Percentiles rank a stretch among this genome's conserved stretches.
phyloP scores from a whole-genome alignment of 495 filamentous ascomycete species.

The Penicillium mononematosum region DNA sequence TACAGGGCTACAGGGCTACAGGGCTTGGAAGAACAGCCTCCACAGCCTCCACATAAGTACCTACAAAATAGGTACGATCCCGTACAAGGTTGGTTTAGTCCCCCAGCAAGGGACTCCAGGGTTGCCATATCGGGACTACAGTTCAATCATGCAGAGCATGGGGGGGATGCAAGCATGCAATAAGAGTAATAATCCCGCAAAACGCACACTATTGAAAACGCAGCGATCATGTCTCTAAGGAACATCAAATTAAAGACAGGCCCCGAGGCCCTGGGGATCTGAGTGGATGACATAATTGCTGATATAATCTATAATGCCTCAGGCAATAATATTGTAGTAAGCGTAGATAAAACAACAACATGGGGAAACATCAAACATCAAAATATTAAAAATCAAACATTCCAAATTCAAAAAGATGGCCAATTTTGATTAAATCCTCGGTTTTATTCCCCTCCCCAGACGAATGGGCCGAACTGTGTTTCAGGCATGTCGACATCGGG shows the following conservation, averaged over 20 bases:
- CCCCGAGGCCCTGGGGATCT: background rate
- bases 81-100: background rate
- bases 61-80: background rate
- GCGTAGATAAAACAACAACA: background rate
- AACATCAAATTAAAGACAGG: background rate
- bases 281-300: background rate
- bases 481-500: conserved; percentile 31
- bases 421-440: background rate
- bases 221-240: background rate
- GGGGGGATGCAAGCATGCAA: conserved; percentile 7
- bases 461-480: background rate
- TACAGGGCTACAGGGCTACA: background rate
- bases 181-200: background rate
- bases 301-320: background rate
- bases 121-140: conserved; percentile 3
- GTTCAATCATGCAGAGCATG: background rate
- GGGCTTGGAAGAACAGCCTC: background rate
- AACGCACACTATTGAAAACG: background rate
- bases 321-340: background rate
- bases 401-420: conserved; percentile 2
- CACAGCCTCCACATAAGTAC: background rate
- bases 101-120: conserved; percentile 5
- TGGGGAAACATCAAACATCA: background rate
- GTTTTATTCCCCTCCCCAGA: background rate
- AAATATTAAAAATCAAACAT: background rate